A percentile compares a stretch with the other conserved stretches of the same genome.
phyloP scores from a whole-genome alignment of 768 basidiomycete species.

The Kwoniella dejecticola region DNA sequence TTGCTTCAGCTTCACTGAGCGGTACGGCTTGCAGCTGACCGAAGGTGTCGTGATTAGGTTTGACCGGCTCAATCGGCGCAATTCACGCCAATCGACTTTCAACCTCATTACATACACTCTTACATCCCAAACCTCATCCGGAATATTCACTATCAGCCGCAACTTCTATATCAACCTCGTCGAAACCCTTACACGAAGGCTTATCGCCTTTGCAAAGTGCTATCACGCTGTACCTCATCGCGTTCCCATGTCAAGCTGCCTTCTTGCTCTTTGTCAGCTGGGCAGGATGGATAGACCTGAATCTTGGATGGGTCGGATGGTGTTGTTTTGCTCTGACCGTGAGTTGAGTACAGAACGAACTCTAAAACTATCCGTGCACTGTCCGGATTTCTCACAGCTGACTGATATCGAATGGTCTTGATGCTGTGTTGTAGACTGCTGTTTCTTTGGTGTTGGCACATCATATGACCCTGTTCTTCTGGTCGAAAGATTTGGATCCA shows the following conservation, averaged over 20 bases:
- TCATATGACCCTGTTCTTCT: conserved; percentile 71
- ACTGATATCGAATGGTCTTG: no score
- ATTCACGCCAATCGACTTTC: conserved; percentile 87
- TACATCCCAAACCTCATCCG: conserved; percentile 28
- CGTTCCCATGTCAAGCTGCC: conserved; percentile 75
- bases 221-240: conserved; percentile 68
- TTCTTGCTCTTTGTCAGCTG: conserved; percentile 69
- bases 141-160: no score
- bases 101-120: conserved; percentile 69
- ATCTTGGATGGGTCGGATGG: conserved; percentile 68
- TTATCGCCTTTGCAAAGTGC: conserved; percentile 56
- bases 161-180: conserved; percentile 2
- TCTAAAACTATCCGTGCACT: background rate
- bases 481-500: conserved; percentile 76
- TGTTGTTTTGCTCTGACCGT: conserved; percentile 77
- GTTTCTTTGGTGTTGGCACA: conserved; percentile 71
- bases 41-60: conserved; percentile 60
- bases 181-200: conserved; percentile 13
- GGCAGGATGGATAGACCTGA: conserved; percentile 77
- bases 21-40: no score
- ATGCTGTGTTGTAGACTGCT: conserved; percentile 61
- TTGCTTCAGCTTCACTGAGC: no score
- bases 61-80: conserved; percentile 86
- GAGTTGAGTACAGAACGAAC: conserved; percentile 53
- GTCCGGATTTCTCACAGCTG: no score